phyloP scores from a whole-genome alignment of 352 stramenopile species.

The Globisporangium heterothallicum region DNA sequence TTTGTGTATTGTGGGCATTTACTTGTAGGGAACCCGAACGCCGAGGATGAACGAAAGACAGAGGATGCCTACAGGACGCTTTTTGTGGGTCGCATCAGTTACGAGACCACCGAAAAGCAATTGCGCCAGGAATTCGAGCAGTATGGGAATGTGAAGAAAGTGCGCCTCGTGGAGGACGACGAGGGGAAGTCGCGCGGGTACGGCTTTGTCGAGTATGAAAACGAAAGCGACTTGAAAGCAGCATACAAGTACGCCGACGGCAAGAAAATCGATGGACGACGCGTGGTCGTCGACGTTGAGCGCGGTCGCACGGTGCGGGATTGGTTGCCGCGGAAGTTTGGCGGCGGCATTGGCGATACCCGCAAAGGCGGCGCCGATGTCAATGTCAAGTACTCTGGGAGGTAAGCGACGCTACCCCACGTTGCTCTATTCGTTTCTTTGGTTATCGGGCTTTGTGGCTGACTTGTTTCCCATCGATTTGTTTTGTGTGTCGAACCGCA shows the following conservation, averaged over 20 bases:
- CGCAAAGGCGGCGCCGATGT: slow-evolving; percentile 70
- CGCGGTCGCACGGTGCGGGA: slow-evolving; percentile 95
- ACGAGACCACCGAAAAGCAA: slow-evolving; percentile 98
- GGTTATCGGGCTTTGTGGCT: no score
- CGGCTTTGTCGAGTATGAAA: slow-evolving; percentile 98
- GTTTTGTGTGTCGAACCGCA: no score
- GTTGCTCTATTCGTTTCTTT: no score
- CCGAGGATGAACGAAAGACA: slow-evolving; percentile 59
- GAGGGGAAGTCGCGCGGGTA: slow-evolving; percentile 93
- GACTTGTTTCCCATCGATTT: no score
- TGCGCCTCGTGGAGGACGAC: slow-evolving; percentile 84
- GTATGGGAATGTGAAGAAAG: slow-evolving; percentile 88
- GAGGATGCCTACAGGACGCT: slow-evolving; percentile 97
- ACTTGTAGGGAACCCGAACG: slow-evolving; percentile 52
- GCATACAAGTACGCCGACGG: slow-evolving; percentile 94
- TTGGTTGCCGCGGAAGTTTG: slow-evolving; percentile 94
- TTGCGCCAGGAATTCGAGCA: slow-evolving; percentile 95
- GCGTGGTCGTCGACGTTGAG: slow-evolving; percentile 97
- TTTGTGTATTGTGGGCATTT: not conserved
- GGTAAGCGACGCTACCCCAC: no score
- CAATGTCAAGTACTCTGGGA: slow-evolving; percentile 85
- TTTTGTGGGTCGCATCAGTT: slow-evolving; percentile 96
- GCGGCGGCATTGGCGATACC: slow-evolving; percentile 91
- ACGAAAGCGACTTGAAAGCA: slow-evolving; percentile 94
- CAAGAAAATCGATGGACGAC: slow-evolving; percentile 95